These are phyloP conservation scores for Corylus avellana DNA, from an alignment of 306 rosid species.

Conservation along the genomic window DNA sequence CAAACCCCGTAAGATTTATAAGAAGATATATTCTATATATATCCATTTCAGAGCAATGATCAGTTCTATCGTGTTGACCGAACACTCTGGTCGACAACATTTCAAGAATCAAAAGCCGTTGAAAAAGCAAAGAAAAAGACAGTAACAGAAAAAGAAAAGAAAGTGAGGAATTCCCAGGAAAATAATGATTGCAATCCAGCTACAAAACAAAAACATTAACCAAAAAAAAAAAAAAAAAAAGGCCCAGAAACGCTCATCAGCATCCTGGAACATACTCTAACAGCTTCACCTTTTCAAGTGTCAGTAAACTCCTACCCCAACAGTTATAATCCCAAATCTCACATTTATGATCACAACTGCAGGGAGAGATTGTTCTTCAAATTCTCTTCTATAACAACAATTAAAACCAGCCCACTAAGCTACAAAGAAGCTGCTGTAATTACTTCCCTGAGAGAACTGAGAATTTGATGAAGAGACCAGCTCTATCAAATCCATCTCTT, in stretches of 20 bases:
- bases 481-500: slow-evolving; percentile 72
- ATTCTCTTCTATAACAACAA: background rate
- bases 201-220: background rate
- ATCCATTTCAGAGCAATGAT: background rate
- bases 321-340: background rate
- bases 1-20: too few relatives aligned
- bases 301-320: background rate
- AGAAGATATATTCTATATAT: too few relatives aligned
- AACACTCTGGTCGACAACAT: slow-evolving; percentile 8
- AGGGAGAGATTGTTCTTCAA: background rate
- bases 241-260: background rate
- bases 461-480: slow-evolving; percentile 40
- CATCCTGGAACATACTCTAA: background rate
- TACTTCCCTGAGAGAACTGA: slow-evolving; percentile 25
- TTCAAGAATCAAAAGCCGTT: slow-evolving; percentile 20
- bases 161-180: background rate
- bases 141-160: background rate
- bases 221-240: slow-evolving; percentile 12
- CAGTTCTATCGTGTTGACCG: background rate
- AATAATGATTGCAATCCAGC: slow-evolving; percentile 26
- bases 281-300: slow-evolving; percentile 11
- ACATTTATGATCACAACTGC: too few relatives aligned
- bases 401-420: background rate
- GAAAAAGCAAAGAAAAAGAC: slow-evolving; percentile 21
- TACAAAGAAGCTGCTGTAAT: slow-evolving; percentile 3